These are phyloP conservation scores for Umbelopsis isabellina DNA, from an alignment of 192 early-diverging fungal genomes.

Conservation along the genomic window DNA sequence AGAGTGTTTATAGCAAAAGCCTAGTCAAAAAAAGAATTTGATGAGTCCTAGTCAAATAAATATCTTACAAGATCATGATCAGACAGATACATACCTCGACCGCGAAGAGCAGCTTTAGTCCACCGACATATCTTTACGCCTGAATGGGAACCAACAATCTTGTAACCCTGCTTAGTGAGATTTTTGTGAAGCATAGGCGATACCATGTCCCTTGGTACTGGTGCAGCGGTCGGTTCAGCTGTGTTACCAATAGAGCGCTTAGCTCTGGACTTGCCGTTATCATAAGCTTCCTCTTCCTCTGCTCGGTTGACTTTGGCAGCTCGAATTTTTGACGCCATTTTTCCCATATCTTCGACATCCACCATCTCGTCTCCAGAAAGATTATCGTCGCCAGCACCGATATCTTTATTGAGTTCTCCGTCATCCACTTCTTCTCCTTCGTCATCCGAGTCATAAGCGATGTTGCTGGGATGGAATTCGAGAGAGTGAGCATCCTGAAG, in stretches of 20 bases:
- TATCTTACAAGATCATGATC: not conserved
- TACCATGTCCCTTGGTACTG: conserved; percentile 64
- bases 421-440: conserved; percentile 49
- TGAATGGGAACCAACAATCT: conserved; percentile 71
- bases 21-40: not conserved
- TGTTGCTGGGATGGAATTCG: conserved; percentile 50
- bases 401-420: conserved; percentile 31
- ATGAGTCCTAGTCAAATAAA: too few species aligned
- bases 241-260: conserved; percentile 45
- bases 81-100: conserved; percentile 43
- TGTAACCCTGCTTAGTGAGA: conserved; percentile 75
- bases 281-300: conserved; percentile 56
- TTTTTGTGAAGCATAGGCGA: conserved; percentile 69
- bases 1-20: conserved; percentile 77
- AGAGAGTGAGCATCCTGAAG: conserved; percentile 49
- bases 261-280: conserved; percentile 43
- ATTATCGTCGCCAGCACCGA: conserved; percentile 45
- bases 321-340: conserved; percentile 63
- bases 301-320: conserved; percentile 50
- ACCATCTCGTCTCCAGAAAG: conserved; percentile 62
- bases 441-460: conserved; percentile 55
- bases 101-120: conserved; percentile 74
- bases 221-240: conserved; percentile 30
- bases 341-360: conserved; percentile 76
- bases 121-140: conserved; percentile 81